Conservation (phyloP, 1,284 basidiomycete species). For the Naganishia sp. region DNA sequence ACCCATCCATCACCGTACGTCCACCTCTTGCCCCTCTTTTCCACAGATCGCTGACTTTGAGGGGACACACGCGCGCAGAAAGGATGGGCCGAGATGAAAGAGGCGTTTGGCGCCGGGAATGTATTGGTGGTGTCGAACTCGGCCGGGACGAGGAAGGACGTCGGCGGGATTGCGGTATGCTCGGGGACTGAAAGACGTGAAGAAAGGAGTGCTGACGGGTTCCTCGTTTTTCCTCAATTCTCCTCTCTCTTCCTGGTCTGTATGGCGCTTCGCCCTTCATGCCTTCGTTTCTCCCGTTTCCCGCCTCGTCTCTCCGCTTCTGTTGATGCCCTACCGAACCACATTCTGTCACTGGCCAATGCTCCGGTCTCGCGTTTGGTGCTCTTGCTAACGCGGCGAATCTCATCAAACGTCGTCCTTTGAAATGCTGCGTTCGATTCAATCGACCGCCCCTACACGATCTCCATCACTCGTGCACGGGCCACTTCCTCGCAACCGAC, state of each 20-base stretch:
- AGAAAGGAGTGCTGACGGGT: too few species aligned
- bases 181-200: too few species aligned
- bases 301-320: too few species aligned
- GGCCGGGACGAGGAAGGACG: slow-evolving; percentile 77
- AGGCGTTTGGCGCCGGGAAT: slow-evolving; percentile 73
- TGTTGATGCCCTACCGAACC: too few species aligned
- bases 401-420: too few species aligned
- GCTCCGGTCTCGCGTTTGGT: too few species aligned
- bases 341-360: too few species aligned
- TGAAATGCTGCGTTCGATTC: too few species aligned
- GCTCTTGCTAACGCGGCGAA: too few species aligned
- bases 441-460: not conserved
- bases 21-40: slow-evolving; percentile 26
- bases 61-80: slow-evolving; percentile 55
- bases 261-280: too few species aligned
- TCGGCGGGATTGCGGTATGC: slow-evolving; percentile 72
- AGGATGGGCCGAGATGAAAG: slow-evolving; percentile 74
- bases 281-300: too few species aligned
- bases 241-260: not conserved
- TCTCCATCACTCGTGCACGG: not conserved
- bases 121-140: slow-evolving; percentile 93
- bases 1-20: slow-evolving; percentile 68
- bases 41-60: not conserved
- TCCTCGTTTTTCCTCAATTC: too few species aligned
- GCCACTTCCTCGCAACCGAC: slow-evolving; percentile 10